Base-by-base conservation (phyloP, 768 basidiomycete species). In the Leccinum uliginosum region DNA sequence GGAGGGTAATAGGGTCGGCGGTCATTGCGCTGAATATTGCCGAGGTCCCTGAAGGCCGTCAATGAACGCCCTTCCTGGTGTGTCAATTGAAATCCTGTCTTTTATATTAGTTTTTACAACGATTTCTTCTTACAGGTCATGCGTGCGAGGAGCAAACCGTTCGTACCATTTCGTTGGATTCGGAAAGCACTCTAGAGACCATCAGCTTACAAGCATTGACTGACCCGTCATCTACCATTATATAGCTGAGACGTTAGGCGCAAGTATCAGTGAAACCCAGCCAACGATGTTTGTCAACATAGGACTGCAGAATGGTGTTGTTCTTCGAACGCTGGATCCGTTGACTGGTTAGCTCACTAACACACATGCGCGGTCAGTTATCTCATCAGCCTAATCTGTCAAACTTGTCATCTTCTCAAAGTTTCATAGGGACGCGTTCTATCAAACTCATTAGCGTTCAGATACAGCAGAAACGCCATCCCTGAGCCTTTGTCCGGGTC, bases 121-220 rank as follows among this genome's bases (percentile, higher is more conserved):
- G 50, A 45, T 15, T 51, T 57, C 24, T 49, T 50, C 64, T 92
- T 14, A 40, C 66, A 97, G 93, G 96, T 97, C 50, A 96, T 99
- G 97, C 96, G 26, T 99, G 97, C 67, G 97, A 98, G 71, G 97
- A 99, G 64, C 94, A 97, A 67, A 99, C 97, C 11, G 97, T 99
- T 59, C 91, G 95, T 50, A 92, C 98, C 65, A 91, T 99, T 59
- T 98, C 97, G 5, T 77, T 99, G 54, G 97, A 98, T 69, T 93
- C 94, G 1, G 97, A 99, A 60, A 95, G 80, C 65, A 98, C 97
- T 0, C 79, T 99, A 21, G 93, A 96, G 65, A 95, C 93, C 0
- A 93, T 98, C 63, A 93, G 91, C 78, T 76, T 98, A 58, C 95
- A 97, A 80, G 97, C 96, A 0, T 75, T 99, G 66, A 98, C 97